These are phyloP conservation scores for Voacanga thouarsii DNA, from an alignment of 257 asterid genomes.

Conservation along the genomic window DNA sequence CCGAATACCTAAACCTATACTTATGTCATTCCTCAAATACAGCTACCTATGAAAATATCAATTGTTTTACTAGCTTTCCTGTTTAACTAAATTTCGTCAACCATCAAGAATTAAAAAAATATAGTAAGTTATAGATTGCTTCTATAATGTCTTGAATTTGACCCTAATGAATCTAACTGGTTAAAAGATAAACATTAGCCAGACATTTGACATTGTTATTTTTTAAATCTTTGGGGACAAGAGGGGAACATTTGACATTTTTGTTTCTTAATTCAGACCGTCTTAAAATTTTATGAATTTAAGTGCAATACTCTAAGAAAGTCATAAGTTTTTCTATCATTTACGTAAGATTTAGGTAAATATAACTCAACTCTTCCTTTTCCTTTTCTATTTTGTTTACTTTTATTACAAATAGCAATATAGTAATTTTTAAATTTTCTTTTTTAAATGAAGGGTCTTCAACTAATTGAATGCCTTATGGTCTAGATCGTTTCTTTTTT, in stretches of 20 bases:
- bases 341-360: not conserved
- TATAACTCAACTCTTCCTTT: not conserved
- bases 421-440: not conserved
- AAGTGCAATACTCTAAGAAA: not conserved
- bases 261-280: not conserved
- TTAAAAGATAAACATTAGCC: not conserved
- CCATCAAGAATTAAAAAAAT: not conserved
- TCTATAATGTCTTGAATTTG: not conserved
- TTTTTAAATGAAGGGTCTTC: not conserved
- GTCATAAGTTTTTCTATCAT: not conserved
- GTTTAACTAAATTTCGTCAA: conserved; percentile 8
- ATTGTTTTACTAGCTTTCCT: not conserved
- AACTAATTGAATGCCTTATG: too few relatives aligned
- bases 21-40: too few relatives aligned
- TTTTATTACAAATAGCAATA: too few relatives aligned
- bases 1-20: too few relatives aligned
- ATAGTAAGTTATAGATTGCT: not conserved
- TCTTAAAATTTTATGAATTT: not conserved
- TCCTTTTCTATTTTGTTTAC: not conserved
- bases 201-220: conserved; percentile 1
- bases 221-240: not conserved
- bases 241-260: not conserved
- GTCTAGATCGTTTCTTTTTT: not conserved
- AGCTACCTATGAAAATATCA: not conserved
- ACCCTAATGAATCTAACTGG: not conserved